Evolutionary conservation across 257 asterid genomes (phyloP), one percentile per base, ranked within the genome.

Genomic region (Fraxinus pennsylvanica): DNA sequence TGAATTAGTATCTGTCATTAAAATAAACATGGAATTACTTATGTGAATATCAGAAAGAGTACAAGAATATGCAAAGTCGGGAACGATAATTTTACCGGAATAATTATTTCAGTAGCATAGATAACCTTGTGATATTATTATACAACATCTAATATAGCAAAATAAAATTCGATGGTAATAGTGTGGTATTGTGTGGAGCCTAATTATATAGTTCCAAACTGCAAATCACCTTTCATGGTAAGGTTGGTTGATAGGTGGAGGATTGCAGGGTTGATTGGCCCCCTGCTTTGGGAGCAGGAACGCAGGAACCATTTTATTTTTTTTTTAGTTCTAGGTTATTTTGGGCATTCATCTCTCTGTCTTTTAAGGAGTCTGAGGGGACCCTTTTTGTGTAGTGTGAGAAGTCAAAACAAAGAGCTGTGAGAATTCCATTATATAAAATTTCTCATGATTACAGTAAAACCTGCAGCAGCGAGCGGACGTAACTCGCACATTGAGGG

Each of bases 1-100:
- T 52, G 86, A 86, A 52, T 80, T 79, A 57, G 85, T 41, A 65
- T 86, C 98, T 89, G 91, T 75, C 50, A 67, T 75, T 72, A 86
- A 77, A 78, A 77, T 10, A 76, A 78, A 78, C 13, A 72, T 41
- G 21, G 9, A 68, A 76, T 81, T 54, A 54, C 65, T 54, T 19
- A 0, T n/a, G 65, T 54, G 27, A 19, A 6, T 17, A n/a, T 6
- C 2, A n/a, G 65, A 54, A 54, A 54, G 25, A n/a, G 22, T 5
- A n/a, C 65, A 3, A 54, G 65, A 54, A 54, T 17, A 10, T 54
- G 65, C 65, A 54, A 19, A 54, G 65, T 6, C 27, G 3, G 10
- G 6, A 6, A 17, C n/a, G 27, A 54, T 9, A 0, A 19, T 54
- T 5, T 54, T 5, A 54, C 9, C 7, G 12, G 27, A 54, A 27